A percentile compares a stretch with the other conserved stretches of the same genome.
These are phyloP conservation scores for Terana coerulea DNA, from an alignment of 768 basidiomycete species.

Conservation along the genomic window DNA sequence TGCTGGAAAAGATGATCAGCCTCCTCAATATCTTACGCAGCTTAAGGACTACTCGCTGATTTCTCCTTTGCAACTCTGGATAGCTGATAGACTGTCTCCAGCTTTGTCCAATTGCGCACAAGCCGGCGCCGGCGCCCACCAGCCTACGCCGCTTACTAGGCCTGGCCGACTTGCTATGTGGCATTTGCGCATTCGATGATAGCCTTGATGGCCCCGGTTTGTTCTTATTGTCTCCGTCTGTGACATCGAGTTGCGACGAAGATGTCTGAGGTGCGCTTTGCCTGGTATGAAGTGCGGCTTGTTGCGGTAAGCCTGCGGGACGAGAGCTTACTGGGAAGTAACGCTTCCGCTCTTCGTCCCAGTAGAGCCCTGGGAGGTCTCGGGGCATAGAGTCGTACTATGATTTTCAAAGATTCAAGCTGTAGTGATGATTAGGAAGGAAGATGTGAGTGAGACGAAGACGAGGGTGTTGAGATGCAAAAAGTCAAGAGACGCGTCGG, in stretches of 20 bases:
- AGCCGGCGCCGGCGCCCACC: neutral
- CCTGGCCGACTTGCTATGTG: neutral
- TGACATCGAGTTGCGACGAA: neutral
- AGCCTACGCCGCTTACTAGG: neutral
- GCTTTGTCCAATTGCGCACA: too few relatives aligned
- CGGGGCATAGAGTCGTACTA: slow-evolving; percentile 17
- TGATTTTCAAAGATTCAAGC: neutral
- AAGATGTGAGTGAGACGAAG: too few relatives aligned
- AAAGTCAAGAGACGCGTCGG: too few relatives aligned
- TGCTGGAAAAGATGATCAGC: too few relatives aligned
- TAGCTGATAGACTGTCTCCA: too few relatives aligned
- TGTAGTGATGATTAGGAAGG: too few relatives aligned
- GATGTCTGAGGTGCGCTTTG: neutral
- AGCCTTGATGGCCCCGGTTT: too few relatives aligned
- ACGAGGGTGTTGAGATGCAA: too few relatives aligned
- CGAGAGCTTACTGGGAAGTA: slow-evolving; percentile 27
- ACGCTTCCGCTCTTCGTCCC: slow-evolving; percentile 26
- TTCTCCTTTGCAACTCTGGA: too few relatives aligned
- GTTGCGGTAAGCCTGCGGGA: neutral
- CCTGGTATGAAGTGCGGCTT: neutral
- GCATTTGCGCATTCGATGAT: neutral
- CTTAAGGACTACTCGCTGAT: too few relatives aligned
- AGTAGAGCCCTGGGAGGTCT: slow-evolving; percentile 31
- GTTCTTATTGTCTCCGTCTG: too few relatives aligned
- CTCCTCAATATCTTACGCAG: too few relatives aligned